phyloP scores from a whole-genome alignment of 2,329 filamentous ascomycete genomes.

The Fusarium mangiferae region DNA sequence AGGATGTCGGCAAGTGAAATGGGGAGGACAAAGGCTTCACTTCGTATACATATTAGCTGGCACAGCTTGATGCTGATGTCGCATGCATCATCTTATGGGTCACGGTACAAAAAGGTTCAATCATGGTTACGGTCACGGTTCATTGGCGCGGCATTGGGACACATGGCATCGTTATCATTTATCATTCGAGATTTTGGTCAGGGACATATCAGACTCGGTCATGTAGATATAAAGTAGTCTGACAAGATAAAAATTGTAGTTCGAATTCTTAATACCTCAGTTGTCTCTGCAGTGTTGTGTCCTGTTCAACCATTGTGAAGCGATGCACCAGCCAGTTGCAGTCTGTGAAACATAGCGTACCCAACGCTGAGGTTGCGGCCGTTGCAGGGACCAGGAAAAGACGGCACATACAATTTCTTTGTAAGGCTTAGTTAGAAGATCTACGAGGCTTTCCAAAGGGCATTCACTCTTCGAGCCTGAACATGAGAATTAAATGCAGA shows the following conservation, averaged over 20 bases:
- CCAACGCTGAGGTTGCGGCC: neutral
- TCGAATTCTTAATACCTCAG: neutral
- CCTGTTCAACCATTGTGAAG: neutral
- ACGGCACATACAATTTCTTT: neutral
- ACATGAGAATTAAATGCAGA: neutral
- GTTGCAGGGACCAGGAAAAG: constrained; percentile 13
- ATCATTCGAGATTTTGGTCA: neutral
- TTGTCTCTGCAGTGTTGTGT: neutral
- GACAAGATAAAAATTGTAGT: constrained; percentile 22
- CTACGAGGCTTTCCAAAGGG: constrained; percentile 3
- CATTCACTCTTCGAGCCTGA: neutral
- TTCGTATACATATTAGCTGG: constrained; percentile 40
- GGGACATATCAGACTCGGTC: constrained; percentile 14
- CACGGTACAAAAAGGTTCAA: constrained; percentile 43
- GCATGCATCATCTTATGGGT: constrained; percentile 42
- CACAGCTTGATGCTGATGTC: constrained; percentile 42
- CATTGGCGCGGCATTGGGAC: constrained; percentile 33
- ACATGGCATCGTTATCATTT: constrained; percentile 25
- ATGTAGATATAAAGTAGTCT: constrained; percentile 17
- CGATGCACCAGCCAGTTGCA: neutral
- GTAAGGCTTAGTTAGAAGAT: constrained; percentile 8
- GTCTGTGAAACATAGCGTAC: constrained; percentile 15
- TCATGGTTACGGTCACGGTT: constrained; percentile 31
- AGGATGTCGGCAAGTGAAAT: constrained; percentile 18
- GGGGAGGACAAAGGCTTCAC: constrained; percentile 30